These are phyloP conservation scores for Proliferodiscus dingleyae DNA, from an alignment of 2,329 filamentous ascomycete genomes.

Conservation along the genomic window DNA sequence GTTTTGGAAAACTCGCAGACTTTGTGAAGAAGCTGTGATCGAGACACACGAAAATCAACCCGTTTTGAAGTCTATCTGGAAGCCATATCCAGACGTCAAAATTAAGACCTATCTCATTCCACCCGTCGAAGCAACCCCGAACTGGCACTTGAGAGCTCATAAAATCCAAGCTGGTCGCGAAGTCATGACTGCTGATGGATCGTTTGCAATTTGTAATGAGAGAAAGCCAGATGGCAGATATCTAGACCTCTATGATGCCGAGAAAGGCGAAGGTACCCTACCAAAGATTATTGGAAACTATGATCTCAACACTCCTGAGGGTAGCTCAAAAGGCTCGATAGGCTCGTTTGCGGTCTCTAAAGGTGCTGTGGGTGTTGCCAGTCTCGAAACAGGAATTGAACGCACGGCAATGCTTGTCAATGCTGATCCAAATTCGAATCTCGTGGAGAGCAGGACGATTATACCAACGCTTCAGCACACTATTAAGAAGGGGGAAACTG, in stretches of 20 bases:
- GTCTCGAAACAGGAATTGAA: conserved; percentile 35
- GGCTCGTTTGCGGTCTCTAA: conserved; percentile 53
- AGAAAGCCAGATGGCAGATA: conserved; percentile 44
- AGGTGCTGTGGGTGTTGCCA: conserved; percentile 55
- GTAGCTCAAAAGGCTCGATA: conserved; percentile 44
- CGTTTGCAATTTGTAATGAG: conserved; percentile 63
- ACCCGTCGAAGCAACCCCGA: conserved; percentile 50
- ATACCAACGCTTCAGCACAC: conserved; percentile 65
- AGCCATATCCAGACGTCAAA: conserved; percentile 63
- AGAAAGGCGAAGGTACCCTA: conserved; percentile 44
- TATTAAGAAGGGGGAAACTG: conserved; percentile 50
- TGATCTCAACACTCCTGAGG: conserved; percentile 49
- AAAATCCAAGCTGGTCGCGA: conserved; percentile 54
- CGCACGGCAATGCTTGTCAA: conserved; percentile 60
- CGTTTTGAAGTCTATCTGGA: conserved; percentile 65
- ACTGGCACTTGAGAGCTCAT: conserved; percentile 68
- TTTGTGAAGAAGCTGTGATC: conserved; percentile 60
- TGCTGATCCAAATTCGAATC: conserved; percentile 74
- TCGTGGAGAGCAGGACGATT: conserved; percentile 66
- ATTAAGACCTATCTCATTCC: conserved; percentile 63
- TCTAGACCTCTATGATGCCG: conserved; percentile 45
- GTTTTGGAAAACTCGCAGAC: conserved; percentile 70
- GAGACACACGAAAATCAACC: conserved; percentile 50
- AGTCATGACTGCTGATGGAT: conserved; percentile 68
- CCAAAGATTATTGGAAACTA: conserved; percentile 58